Base-by-base conservation (phyloP, 345 rosid species). In the Syzygium aromaticum region DNA sequence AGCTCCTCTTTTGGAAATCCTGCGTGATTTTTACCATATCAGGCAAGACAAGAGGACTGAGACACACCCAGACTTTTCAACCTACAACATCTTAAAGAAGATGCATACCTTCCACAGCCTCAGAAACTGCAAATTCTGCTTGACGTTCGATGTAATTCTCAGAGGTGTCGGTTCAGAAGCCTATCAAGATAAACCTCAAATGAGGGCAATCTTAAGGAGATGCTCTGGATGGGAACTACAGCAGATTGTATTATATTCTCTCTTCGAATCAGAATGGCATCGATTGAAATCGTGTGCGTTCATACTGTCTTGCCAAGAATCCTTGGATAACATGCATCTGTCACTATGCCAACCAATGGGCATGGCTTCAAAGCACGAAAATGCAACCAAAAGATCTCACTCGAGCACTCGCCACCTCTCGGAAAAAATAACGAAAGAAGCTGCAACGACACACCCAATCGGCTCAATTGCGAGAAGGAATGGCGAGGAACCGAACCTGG, bases 141-240 rank as follows among this genome's bases (percentile, higher is more conserved):
- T 97, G 88, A 97, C 93, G 88, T 96, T 97, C 23, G 99, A 94
- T 86, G 95, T 97, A 87, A 97, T 97, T 92, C 99, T 93, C 6
- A 92, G 96, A 89, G 99, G 95, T 56, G 92, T 88, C 63, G 93
- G 86, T 61, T 94, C 94, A n/a, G 97, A 93, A 64, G 89, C 96
- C 98, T 94, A 90, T 33, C 27, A 88, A 30, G 28, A 63, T 52
- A 91, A 88, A 86, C 84, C 63, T 82, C 61, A 85, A 43, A 43
- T 85, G 64, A 91, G 86, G 86, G 85, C 25, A 30, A 33, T 51
- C 38, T 11, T 17, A 86, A 52, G 40, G 25, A 84, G 27, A 84
- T 27, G 0, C n/a, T 54, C 0, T 30, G 56, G 46, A 84, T 38
- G 2, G 38, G 54, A 83, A 49, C 85, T 8, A 49, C 7, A 46